Base-by-base conservation (phyloP, 768 basidiomycete genomes). In the Rhodotorula taiwanensis region DNA sequence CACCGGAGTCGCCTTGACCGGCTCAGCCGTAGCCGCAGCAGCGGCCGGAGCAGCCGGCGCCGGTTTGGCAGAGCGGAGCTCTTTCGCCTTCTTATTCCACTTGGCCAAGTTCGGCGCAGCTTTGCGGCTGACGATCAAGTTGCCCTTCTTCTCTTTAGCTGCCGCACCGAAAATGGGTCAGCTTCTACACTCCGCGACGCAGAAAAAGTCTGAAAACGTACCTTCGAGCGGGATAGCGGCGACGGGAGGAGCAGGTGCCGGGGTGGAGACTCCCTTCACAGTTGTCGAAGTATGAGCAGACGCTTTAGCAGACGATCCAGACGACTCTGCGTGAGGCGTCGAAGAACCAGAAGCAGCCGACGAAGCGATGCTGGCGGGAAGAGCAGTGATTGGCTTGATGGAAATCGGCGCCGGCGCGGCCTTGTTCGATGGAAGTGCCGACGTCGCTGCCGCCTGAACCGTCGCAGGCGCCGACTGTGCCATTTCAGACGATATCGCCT, bases 31-130 rank as follows among this genome's bases (percentile, higher is more conserved):
- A 15, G 45, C 51, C 39, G 51, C 11, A 2, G 55, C 20, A 4
- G 56, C 20, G 6, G 30, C n/a, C n/a, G 42, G 25, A 4, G 28
- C 18, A 15, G 25, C 11, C 33, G 30, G 25, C 16, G 28, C 74
- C 55, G 36, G 36, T 16, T 39, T 39, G 9, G 48, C 53, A 20
- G 54, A 33, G 16, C 81, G 82, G 53, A 95, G 80, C 72, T 91
- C 93, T 76, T 86, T 86, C 76, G 94, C 89, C 15, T 93, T 89
- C 78, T 86, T 86, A 74, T 93, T 98, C 95, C 94, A 99, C 75
- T 98, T 97, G 72, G 82, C 85, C 74, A 99, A 97, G 72, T 92
- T 91, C 75, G 82, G 87, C 52, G 83, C 87, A 49, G 85, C 88
- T 89, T 95, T 70, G 74, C 25, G 74, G 47, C 55, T 58, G 49